Percentiles rank a stretch among this genome's conserved stretches.
Conservation (phyloP, 2,329 filamentous ascomycete genomes). For the Colletotrichum sp. region DNA sequence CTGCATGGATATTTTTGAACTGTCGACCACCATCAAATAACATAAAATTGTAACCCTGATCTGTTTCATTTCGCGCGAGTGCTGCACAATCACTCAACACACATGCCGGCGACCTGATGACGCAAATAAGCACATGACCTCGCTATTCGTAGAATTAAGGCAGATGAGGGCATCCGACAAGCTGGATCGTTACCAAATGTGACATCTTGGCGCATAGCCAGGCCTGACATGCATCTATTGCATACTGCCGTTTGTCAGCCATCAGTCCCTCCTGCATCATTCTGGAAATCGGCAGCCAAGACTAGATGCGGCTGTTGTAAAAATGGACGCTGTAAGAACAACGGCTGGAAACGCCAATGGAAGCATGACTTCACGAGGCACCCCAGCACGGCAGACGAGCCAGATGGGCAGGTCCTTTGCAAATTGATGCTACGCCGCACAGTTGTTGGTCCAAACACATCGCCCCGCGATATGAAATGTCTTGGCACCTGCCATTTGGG, state of each 20-base stretch:
- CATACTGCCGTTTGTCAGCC: neutral
- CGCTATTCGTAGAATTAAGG: neutral
- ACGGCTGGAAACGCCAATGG: neutral
- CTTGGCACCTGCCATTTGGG: slow-evolving; percentile 18
- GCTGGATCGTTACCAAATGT: neutral
- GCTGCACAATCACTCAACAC: neutral
- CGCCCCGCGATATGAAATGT: neutral
- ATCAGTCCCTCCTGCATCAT: neutral
- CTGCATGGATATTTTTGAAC: neutral
- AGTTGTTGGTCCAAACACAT: neutral
- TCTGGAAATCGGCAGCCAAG: neutral
- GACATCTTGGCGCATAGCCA: neutral
- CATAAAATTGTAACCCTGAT: neutral
- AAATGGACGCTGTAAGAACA: neutral
- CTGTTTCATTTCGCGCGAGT: neutral
- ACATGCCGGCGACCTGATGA: fast-evolving
- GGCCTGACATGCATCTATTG: neutral
- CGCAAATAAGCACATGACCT: neutral
- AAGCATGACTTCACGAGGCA: neutral
- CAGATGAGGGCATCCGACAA: neutral
- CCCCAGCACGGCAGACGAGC: neutral
- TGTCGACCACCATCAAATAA: neutral
- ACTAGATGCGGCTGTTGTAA: neutral
- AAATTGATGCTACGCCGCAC: neutral
- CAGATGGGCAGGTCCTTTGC: slow-evolving; percentile 4